A percentile compares a stretch with the other conserved stretches of the same genome.
These are phyloP conservation scores for Psidium friedrichsthalianum DNA, from an alignment of 345 rosid species.

Conservation along the genomic window DNA sequence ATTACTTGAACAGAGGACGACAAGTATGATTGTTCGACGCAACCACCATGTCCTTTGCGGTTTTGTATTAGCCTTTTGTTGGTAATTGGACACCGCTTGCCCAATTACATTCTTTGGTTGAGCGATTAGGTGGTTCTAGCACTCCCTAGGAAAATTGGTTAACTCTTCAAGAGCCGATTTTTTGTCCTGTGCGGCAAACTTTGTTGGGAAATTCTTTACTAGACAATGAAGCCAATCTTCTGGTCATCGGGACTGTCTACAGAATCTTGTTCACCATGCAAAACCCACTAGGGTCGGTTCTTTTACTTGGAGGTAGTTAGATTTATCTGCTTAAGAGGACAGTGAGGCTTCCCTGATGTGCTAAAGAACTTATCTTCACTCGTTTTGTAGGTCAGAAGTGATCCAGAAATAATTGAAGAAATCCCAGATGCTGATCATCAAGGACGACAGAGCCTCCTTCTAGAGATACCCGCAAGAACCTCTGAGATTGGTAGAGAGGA, in stretches of 20 bases:
- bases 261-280: neutral
- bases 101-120: neutral
- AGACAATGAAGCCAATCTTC: neutral
- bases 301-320: neutral
- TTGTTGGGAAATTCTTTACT: neutral
- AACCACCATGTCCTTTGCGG: neutral
- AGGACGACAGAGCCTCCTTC: slow-evolving; percentile 19
- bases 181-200: neutral
- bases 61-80: neutral
- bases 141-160: neutral
- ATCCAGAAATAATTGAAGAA: slow-evolving; percentile 63
- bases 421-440: slow-evolving; percentile 9
- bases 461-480: slow-evolving; percentile 37
- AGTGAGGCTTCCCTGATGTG: neutral
- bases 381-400: slow-evolving; percentile 29
- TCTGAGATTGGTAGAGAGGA: slow-evolving; percentile 29
- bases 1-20: neutral
- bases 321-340: neutral
- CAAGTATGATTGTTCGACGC: neutral
- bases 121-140: neutral
- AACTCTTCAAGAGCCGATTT: neutral
- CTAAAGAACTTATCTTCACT: neutral
- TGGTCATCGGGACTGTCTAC: neutral
- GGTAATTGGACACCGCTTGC: neutral
- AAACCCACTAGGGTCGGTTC: neutral